Evolutionary conservation across 768 basidiomycete species (phyloP).

Genomic region (Kwoniella bestiolae): DNA sequence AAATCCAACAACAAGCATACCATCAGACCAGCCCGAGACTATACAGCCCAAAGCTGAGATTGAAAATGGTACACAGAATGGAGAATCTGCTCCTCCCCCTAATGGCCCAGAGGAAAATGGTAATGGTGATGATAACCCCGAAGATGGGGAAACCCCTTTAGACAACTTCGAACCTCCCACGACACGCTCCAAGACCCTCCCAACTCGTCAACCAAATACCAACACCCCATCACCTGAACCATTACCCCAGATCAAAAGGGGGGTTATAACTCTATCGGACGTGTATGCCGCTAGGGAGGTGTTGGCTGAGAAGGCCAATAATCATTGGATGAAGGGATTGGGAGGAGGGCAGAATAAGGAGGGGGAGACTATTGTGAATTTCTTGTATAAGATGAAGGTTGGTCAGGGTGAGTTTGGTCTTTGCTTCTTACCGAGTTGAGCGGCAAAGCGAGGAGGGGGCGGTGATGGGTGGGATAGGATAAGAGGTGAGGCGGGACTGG

Average conservation of each 20-base stretch:
- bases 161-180: slow-evolving; percentile 23
- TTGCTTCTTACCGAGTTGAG: neutral
- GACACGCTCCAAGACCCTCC: slow-evolving; percentile 47
- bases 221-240: slow-evolving; percentile 21
- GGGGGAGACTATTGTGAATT: slow-evolving; percentile 51
- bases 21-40: neutral
- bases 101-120: neutral
- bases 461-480: no score
- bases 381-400: slow-evolving; percentile 53
- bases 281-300: slow-evolving; percentile 44
- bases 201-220: slow-evolving; percentile 30
- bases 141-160: slow-evolving; percentile 7
- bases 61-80: slow-evolving; percentile 66
- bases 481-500: no score
- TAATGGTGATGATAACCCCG: slow-evolving; percentile 1
- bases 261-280: slow-evolving; percentile 49
- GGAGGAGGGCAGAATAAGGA: slow-evolving; percentile 55
- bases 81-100: neutral
- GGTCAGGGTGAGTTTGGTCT: slow-evolving; percentile 43
- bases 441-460: no score
- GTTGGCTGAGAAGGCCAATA: slow-evolving; percentile 51
- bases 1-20: neutral
- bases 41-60: neutral
- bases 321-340: slow-evolving; percentile 51
- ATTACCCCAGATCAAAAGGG: slow-evolving; percentile 25